These are phyloP conservation scores for Dunaliella primolecta DNA, from an alignment of 139 green algal genomes.

Conservation along the genomic window DNA sequence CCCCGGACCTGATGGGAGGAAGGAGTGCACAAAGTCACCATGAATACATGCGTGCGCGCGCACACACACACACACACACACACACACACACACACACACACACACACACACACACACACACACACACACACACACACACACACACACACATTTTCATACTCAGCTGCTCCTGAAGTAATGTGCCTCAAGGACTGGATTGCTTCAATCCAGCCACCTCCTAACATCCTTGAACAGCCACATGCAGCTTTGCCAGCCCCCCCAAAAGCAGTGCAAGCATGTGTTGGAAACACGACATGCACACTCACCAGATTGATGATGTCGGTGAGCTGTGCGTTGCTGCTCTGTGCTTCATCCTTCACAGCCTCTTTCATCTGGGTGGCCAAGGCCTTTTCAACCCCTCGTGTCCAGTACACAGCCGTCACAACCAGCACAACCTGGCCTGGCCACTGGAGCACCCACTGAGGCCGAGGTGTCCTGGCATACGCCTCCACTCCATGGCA, in stretches of 20 bases:
- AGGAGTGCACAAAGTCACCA: too few species aligned
- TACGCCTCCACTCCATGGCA: conserved; percentile 55
- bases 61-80: background rate
- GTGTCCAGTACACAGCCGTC: conserved; percentile 9
- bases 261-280: too few species aligned
- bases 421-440: conserved; percentile 69
- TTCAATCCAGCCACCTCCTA: too few species aligned
- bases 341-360: conserved; percentile 22
- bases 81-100: background rate
- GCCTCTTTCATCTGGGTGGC: conserved; percentile 8
- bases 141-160: background rate
- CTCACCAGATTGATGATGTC: conserved; percentile 50
- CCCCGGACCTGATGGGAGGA: conserved; percentile 35
- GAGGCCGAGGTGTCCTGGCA: conserved; percentile 27
- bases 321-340: conserved; percentile 43
- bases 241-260: too few species aligned
- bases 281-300: background rate
- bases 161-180: too few species aligned
- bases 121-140: background rate
- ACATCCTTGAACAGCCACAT: too few species aligned
- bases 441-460: conserved; percentile 76
- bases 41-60: background rate
- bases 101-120: background rate
- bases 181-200: too few species aligned
- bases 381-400: conserved; percentile 21